phyloP scores from a whole-genome alignment of 2,329 filamentous ascomycete species.

The Aspergillus uvarum region DNA sequence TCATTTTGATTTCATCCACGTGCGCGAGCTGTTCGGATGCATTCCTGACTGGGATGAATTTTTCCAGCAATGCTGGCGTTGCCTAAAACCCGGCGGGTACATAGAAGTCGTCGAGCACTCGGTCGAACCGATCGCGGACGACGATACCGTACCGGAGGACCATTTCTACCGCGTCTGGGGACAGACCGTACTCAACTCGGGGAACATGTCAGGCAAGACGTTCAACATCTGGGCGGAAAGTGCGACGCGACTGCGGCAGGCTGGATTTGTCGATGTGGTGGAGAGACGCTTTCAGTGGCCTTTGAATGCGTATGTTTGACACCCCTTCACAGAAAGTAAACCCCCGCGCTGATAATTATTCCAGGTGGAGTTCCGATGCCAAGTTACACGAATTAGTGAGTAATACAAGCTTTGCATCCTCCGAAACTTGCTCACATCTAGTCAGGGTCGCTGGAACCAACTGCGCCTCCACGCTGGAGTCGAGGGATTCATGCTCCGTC shows the following conservation, averaged over 20 bases:
- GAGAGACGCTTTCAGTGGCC: conserved; percentile 27
- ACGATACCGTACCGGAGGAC: conserved; percentile 15
- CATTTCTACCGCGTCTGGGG: conserved; percentile 24
- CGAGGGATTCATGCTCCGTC: conserved; percentile 24
- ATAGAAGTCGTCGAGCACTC: conserved; percentile 43
- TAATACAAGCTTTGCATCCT: neutral
- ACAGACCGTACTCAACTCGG: conserved; percentile 17
- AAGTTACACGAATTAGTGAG: conserved; percentile 24
- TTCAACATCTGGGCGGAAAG: conserved; percentile 34
- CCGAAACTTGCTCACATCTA: neutral
- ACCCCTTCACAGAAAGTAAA: neutral
- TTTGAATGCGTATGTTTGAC: conserved; percentile 17
- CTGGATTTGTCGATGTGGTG: conserved; percentile 29
- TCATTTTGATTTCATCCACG: conserved; percentile 48
- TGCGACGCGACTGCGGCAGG: conserved; percentile 20
- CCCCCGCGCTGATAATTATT: neutral
- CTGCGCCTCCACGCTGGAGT: conserved; percentile 20
- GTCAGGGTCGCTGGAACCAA: conserved; percentile 24
- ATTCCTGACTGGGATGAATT: conserved; percentile 50
- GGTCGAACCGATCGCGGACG: conserved; percentile 26
- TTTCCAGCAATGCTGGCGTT: conserved; percentile 24
- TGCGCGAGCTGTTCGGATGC: conserved; percentile 48
- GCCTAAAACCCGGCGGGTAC: conserved; percentile 35
- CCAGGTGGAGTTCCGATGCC: conserved; percentile 22
- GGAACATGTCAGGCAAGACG: conserved; percentile 23